Evolutionary conservation across 176 grass and related monocot species (phyloP).

Genomic region (Dendrocalamus sinicus): DNA sequence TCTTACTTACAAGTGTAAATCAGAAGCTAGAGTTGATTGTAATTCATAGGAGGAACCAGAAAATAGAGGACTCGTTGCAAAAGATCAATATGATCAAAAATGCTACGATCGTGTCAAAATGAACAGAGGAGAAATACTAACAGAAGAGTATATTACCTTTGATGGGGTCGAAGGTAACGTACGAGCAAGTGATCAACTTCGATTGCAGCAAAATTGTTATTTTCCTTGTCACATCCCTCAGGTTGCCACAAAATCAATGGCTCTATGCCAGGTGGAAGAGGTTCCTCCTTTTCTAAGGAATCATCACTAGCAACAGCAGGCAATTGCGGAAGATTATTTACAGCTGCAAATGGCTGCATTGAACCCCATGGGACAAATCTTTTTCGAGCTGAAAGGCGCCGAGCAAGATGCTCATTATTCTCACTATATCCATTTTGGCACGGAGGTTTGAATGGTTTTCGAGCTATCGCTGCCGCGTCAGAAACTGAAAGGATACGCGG

Average conservation of each 20-base stretch:
- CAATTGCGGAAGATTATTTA: conserved; percentile 51
- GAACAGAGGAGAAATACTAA: conserved; percentile 11
- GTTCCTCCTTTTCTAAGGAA: conserved; percentile 60
- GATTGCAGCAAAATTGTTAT: conserved; percentile 51
- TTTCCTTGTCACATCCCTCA: conserved; percentile 68
- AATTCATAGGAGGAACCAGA: neutral
- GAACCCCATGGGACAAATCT: conserved; percentile 90
- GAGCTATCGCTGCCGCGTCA: conserved; percentile 75
- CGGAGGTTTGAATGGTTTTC: conserved; percentile 95
- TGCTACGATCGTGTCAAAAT: conserved; percentile 22
- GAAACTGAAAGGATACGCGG: conserved; percentile 91
- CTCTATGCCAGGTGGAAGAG: conserved; percentile 84
- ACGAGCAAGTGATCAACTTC: conserved; percentile 88
- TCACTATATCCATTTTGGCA: conserved; percentile 68
- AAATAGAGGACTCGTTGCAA: conserved; percentile 6
- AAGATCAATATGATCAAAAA: neutral
- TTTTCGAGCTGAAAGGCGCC: conserved; percentile 86
- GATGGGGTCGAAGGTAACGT: conserved; percentile 85
- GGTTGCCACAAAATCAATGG: conserved; percentile 90
- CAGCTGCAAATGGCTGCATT: conserved; percentile 55
- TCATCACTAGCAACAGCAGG: conserved; percentile 51
- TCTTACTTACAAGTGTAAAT: neutral
- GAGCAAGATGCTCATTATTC: conserved; percentile 67
- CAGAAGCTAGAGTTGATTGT: neutral
- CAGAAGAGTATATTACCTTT: conserved; percentile 65